Conservation (phyloP, 441 rosid species). For the Arabidopsis lyrata region DNA sequence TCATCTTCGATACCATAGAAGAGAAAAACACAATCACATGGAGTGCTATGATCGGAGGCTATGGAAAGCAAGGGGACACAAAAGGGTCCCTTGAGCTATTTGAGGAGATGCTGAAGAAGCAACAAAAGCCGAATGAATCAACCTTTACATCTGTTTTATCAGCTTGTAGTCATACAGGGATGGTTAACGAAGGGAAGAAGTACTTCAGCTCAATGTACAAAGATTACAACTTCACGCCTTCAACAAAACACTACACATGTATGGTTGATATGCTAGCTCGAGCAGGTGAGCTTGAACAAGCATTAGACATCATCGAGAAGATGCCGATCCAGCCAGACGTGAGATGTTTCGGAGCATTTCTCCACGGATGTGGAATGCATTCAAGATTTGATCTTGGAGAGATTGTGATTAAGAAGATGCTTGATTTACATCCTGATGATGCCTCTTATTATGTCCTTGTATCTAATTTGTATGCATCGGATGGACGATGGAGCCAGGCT, state of each 20-base stretch:
- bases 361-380: slow-evolving; percentile 83
- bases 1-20: slow-evolving; percentile 56
- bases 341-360: slow-evolving; percentile 65
- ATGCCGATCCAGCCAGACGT: slow-evolving; percentile 63
- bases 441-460: slow-evolving; percentile 84
- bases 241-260: slow-evolving; percentile 66
- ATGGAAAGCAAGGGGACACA: slow-evolving; percentile 67
- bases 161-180: slow-evolving; percentile 67
- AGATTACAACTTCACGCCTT: slow-evolving; percentile 59
- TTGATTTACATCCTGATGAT: slow-evolving; percentile 61
- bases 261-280: slow-evolving; percentile 71
- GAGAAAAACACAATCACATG: slow-evolving; percentile 64
- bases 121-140: slow-evolving; percentile 58
- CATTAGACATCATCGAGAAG: slow-evolving; percentile 56
- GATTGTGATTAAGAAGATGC: slow-evolving; percentile 67
- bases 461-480: slow-evolving; percentile 75
- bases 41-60: slow-evolving; percentile 77
- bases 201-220: slow-evolving; percentile 58
- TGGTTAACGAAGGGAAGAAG: slow-evolving; percentile 66
- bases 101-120: slow-evolving; percentile 56
- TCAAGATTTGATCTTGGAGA: slow-evolving; percentile 89
- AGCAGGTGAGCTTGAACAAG: slow-evolving; percentile 74
- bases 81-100: slow-evolving; percentile 55
- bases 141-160: slow-evolving; percentile 69
- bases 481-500: slow-evolving; percentile 85